phyloP scores from a whole-genome alignment of 2,329 filamentous ascomycete species.

The Nigrospora oryzae region DNA sequence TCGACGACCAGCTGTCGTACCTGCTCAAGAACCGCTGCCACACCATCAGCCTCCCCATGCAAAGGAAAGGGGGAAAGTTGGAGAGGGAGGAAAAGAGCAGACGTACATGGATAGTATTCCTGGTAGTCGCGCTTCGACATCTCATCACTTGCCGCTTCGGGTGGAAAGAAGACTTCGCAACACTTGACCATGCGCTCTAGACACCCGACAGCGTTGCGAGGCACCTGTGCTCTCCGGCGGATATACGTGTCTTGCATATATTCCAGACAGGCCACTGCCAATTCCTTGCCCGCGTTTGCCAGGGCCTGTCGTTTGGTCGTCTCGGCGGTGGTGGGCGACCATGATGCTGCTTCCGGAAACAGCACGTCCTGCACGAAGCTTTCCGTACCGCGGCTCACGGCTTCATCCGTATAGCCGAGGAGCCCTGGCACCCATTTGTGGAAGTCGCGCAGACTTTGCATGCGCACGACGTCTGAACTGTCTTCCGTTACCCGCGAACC shows the following conservation, averaged over 20 bases:
- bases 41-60: conserved; percentile 8
- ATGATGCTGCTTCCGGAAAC: conserved; percentile 23
- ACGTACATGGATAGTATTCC: conserved; percentile 28
- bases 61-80: background rate
- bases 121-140: conserved; percentile 22
- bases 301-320: conserved; percentile 11
- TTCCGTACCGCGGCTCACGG: conserved; percentile 32
- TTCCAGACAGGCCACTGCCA: conserved; percentile 36
- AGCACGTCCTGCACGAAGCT: conserved; percentile 34
- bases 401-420: conserved; percentile 35
- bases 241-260: conserved; percentile 40
- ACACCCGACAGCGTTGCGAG: conserved; percentile 29
- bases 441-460: conserved; percentile 21
- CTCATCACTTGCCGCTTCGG: conserved; percentile 16
- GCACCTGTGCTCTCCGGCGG: conserved; percentile 28
- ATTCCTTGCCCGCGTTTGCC: conserved; percentile 23
- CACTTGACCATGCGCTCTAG: conserved; percentile 33
- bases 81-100: background rate
- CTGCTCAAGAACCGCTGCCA: conserved; percentile 31
- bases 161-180: conserved; percentile 31
- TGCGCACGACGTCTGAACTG: conserved; percentile 15
- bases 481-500: conserved; percentile 18
- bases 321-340: no score
- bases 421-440: conserved; percentile 44
- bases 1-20: conserved; percentile 48